A percentile compares a stretch with the other conserved stretches of the same genome.
Evolutionary conservation across 805 yeast species (phyloP).

Genomic region (Naumovozyma baii): DNA sequence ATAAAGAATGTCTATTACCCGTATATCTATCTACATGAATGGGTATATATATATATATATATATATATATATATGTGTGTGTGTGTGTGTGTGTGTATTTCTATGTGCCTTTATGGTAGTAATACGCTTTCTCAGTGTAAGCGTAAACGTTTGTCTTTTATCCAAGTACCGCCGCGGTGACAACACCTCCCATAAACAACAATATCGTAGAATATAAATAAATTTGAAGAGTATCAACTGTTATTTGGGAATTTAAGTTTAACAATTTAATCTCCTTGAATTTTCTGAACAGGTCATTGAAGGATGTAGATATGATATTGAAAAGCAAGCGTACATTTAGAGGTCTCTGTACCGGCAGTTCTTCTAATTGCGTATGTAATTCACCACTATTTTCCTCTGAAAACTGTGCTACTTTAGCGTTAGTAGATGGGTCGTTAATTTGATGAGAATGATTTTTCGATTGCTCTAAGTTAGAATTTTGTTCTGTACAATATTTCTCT

Average conservation of each 20-base stretch:
- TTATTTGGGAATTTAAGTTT: neutral
- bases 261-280: neutral
- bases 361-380: neutral
- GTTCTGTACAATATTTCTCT: conserved; percentile 23
- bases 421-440: neutral
- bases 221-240: neutral
- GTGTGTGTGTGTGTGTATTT: neutral
- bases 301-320: neutral
- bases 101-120: neutral
- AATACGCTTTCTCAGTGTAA: no score
- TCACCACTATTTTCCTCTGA: neutral
- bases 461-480: neutral
- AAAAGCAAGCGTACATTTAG: neutral
- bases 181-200: neutral
- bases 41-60: no score
- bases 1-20: neutral
- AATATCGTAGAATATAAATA: neutral
- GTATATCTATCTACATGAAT: neutral
- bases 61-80: neutral
- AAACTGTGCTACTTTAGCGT: neutral
- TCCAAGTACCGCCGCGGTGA: neutral
- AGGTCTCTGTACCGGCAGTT: neutral
- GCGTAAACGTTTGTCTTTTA: no score
- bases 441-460: neutral
- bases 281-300: neutral